Conservation (phyloP, 2,329 filamentous ascomycete genomes). For the Onygena corvina region DNA sequence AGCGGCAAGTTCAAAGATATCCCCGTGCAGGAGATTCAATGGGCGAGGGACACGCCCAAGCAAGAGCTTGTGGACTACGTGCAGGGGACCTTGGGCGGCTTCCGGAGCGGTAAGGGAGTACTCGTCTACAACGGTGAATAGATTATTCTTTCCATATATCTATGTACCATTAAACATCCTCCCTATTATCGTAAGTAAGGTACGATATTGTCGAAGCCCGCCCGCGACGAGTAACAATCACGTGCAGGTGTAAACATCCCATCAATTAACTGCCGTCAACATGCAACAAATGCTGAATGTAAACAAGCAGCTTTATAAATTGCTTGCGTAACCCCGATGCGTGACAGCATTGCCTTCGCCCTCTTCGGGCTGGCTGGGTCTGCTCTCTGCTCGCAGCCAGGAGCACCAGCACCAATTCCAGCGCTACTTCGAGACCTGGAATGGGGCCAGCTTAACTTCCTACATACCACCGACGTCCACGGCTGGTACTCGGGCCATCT, state of each 20-base stretch:
- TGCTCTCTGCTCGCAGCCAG: conserved; percentile 56
- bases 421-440: conserved; percentile 72
- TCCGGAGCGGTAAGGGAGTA: conserved; percentile 75
- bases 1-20: conserved; percentile 68
- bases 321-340: conserved; percentile 6
- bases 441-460: conserved; percentile 91
- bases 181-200: no score
- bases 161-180: no score
- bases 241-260: no score
- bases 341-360: conserved; percentile 8
- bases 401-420: conserved; percentile 61
- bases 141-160: no score
- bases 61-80: conserved; percentile 59
- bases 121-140: conserved; percentile 58
- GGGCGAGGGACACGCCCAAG: conserved; percentile 70
- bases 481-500: conserved; percentile 92
- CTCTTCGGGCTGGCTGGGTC: conserved; percentile 16
- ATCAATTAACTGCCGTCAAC: no score
- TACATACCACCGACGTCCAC: conserved; percentile 95
- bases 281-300: no score
- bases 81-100: conserved; percentile 72
- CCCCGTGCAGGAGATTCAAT: conserved; percentile 68
- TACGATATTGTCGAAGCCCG: no score
- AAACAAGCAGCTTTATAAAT: background rate
- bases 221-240: no score